Evolutionary conservation across 768 basidiomycete genomes (phyloP).

Genomic region (Crepidotus variabilis): DNA sequence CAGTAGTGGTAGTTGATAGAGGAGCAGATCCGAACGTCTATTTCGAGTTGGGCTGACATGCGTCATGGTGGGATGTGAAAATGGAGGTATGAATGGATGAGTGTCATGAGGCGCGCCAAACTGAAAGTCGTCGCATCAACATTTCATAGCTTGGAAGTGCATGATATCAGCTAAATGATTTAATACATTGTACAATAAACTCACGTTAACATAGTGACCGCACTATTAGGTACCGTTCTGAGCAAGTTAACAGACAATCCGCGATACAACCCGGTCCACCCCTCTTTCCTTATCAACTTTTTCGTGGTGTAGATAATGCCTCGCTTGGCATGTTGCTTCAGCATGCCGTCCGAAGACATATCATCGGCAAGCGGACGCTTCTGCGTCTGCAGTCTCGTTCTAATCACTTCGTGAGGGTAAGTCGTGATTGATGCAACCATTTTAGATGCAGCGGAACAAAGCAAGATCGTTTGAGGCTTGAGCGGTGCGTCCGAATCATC

Average conservation of each 20-base stretch:
- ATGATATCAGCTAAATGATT: neutral
- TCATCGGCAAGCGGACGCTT: constrained; percentile 60
- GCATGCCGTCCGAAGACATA: constrained; percentile 58
- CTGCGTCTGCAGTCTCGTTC: constrained; percentile 95
- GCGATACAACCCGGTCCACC: constrained; percentile 87
- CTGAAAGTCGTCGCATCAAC: neutral
- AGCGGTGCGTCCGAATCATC: constrained; percentile 46
- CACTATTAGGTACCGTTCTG: constrained; percentile 93
- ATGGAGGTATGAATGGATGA: neutral
- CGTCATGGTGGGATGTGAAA: neutral
- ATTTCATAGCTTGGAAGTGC: neutral
- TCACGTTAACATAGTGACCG: constrained; percentile 93
- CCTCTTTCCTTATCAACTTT: constrained; percentile 76
- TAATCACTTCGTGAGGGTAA: constrained; percentile 97
- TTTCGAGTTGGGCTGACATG: neutral
- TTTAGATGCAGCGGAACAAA: constrained; percentile 91
- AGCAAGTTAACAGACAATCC: constrained; percentile 93
- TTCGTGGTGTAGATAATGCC: constrained; percentile 74
- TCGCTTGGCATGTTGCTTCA: constrained; percentile 48
- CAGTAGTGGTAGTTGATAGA: no score
- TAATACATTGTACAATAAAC: constrained; percentile 11
- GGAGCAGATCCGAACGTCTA: no score
- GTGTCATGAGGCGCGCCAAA: neutral
- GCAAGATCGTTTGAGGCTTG: constrained; percentile 64
- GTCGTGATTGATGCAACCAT: constrained; percentile 95